Conservation (phyloP, 2,329 filamentous ascomycete species). For the Verticillium nubilum region DNA sequence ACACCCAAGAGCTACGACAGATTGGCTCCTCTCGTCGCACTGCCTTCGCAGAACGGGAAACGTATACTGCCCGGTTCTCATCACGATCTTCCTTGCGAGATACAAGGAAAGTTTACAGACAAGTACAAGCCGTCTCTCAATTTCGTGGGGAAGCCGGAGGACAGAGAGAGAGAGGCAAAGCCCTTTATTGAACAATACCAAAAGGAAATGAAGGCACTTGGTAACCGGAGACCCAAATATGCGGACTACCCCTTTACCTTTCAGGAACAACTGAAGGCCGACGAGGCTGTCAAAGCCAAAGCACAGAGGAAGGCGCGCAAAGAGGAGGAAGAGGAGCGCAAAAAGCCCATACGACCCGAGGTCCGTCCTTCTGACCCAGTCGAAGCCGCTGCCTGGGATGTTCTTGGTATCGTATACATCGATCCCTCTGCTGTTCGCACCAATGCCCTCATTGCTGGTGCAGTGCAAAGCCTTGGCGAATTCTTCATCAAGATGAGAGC, state of each 20-base stretch:
- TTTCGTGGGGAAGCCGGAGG: constrained; percentile 31
- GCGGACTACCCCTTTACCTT: constrained; percentile 37
- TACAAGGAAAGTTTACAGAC: constrained; percentile 35
- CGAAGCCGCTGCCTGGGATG: constrained; percentile 48
- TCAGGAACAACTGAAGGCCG: constrained; percentile 40
- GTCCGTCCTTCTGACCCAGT: constrained; percentile 37
- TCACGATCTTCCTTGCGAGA: constrained; percentile 34
- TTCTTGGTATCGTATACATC: constrained; percentile 43
- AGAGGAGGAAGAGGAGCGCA: constrained; percentile 32
- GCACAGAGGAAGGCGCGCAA: constrained; percentile 39
- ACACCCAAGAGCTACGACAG: constrained; percentile 40
- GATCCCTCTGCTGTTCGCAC: constrained; percentile 32
- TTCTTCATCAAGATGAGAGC: constrained; percentile 41
- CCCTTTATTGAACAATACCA: constrained; percentile 34
- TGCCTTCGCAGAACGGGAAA: constrained; percentile 31
- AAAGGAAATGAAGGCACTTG: constrained; percentile 32
- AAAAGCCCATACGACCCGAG: constrained; percentile 34
- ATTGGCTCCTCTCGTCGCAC: constrained; percentile 34
- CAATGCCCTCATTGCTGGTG: constrained; percentile 34
- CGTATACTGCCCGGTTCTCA: constrained; percentile 32
- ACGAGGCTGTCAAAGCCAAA: constrained; percentile 39
- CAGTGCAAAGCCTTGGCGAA: constrained; percentile 46
- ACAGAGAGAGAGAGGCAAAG: constrained; percentile 34
- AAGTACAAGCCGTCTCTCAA: constrained; percentile 34
- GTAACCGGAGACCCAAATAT: constrained; percentile 38